phyloP scores from a whole-genome alignment of 176 grass and related monocot genomes.

The Cymbopogon citratus region DNA sequence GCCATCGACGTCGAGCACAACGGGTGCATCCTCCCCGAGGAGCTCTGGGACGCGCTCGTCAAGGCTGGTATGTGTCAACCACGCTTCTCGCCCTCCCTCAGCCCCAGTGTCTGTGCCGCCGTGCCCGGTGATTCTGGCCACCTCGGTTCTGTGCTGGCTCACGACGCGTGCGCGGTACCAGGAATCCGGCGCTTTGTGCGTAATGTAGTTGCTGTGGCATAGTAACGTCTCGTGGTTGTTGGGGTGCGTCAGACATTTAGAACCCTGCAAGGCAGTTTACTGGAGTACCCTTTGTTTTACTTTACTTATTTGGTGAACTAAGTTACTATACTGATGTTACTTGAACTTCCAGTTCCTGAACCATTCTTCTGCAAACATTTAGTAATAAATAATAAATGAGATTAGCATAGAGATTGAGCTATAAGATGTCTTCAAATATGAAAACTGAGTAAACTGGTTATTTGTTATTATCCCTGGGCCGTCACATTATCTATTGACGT shows the following conservation, averaged over 20 bases:
- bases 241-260: not conserved
- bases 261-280: not conserved
- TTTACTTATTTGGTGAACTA: not conserved
- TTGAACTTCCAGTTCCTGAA: not conserved
- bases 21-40: constrained; percentile 92
- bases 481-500: not conserved
- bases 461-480: not conserved
- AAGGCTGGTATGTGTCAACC: constrained; percentile 65
- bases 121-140: not conserved
- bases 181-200: not conserved
- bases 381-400: not conserved
- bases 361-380: not conserved
- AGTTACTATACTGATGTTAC: not conserved
- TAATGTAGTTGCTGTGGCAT: constrained; percentile 6
- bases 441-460: not conserved
- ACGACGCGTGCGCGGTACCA: not conserved
- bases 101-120: not conserved
- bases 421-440: constrained; percentile 2
- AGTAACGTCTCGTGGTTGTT: not conserved
- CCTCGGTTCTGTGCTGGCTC: not conserved
- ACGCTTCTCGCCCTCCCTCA: not conserved
- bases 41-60: constrained; percentile 94
- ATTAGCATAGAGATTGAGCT: not conserved
- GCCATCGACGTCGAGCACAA: constrained; percentile 98
- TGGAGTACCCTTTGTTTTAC: not conserved